Evolutionary conservation across 140 eudicot genomes (phyloP), one percentile per base, ranked within the genome.

Genomic region (Stevia rebaudiana): DNA sequence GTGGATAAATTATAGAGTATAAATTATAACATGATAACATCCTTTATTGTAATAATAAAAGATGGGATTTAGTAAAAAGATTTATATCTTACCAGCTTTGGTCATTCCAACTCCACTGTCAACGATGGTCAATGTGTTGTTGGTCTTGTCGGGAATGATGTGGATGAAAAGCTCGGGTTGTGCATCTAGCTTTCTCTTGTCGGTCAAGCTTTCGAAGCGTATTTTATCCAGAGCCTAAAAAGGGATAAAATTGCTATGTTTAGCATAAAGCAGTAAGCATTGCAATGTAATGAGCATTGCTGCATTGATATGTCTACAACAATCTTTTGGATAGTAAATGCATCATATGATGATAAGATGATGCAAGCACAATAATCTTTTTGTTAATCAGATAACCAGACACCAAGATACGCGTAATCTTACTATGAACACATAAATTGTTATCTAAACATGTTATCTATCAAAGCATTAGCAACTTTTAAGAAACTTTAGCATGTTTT

Each of bases 101-200:
- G 87, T 78, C 87, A 81, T 78, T 25, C 83, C 87, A 71, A 81
- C 59, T 24, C 84, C 86, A 70, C 92, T 84, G 68, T 84, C 92
- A 70, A 84, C 33, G 47, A 84, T 81, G 2, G 92, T 74, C 76
- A 84, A 58, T 4, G 92, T 72, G 72, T 76, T 81, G 69, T 48
- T 81, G 61, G 87, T 30, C 78, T 81, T 84, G 79, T 84, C 92
- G 6, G 92, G 88, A 28, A 84, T 68, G 43, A 81, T 78, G 65
- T 84, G 92, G 66, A 84, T 84, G 80, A 84, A 84, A 50, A 84
- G 80, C 76, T 79, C 87, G 3, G 88, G 92, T 33, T 82, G 87
- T 1, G 61, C 77, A 74, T 78, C 87, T n/a, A 82, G 78, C 83
- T 78, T 82, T 67, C 83, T 84, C 84, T 81, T 81, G 64, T 84